Conservation (phyloP, 129 eudicot species). For the Chrysanthemum makinoi region DNA sequence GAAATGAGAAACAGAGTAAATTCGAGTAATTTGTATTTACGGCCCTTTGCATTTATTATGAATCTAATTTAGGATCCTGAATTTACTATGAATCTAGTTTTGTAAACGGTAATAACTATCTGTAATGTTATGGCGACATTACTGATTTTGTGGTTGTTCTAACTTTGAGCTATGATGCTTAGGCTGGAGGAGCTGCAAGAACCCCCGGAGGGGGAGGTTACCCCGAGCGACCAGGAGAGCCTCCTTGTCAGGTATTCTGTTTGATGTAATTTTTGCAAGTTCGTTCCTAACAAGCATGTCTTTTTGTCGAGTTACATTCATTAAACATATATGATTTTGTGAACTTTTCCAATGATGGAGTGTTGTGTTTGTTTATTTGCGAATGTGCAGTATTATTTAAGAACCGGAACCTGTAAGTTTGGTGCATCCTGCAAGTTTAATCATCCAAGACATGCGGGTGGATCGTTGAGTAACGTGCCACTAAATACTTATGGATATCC, state of each 20-base stretch:
- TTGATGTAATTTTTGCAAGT: conserved; percentile 5
- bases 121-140: not conserved
- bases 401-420: conserved; percentile 96
- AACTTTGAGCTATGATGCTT: conserved; percentile 16
- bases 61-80: not conserved
- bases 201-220: conserved; percentile 52
- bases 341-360: conserved; percentile 10
- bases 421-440: conserved; percentile 91
- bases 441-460: conserved; percentile 94
- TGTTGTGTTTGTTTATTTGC: conserved; percentile 18
- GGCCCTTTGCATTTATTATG: not conserved
- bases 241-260: conserved; percentile 73
- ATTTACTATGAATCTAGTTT: not conserved
- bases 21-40: too few species aligned
- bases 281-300: not conserved
- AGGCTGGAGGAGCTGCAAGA: conserved; percentile 60
- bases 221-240: conserved; percentile 92
- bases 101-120: not conserved
- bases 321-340: conserved; percentile 9
- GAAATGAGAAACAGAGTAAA: too few species aligned
- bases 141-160: not conserved
- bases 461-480: conserved; percentile 73
- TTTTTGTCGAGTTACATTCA: too few species aligned
- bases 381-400: conserved; percentile 72
- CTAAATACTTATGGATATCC: conserved; percentile 84